Conservation (phyloP, 345 rosid species). For the Euclidium syriacum region DNA sequence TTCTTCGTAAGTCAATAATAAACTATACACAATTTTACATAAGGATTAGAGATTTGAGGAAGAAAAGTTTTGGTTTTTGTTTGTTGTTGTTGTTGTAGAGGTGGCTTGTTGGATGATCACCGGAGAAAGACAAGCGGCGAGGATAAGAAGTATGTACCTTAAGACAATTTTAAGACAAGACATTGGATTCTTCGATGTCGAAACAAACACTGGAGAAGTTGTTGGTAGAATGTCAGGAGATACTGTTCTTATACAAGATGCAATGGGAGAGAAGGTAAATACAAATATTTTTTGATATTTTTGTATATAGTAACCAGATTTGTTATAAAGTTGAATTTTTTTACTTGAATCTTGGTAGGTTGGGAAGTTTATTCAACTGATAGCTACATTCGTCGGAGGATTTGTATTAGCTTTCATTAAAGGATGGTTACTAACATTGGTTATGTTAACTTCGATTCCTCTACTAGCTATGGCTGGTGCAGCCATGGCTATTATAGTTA, state of each 20-base stretch:
- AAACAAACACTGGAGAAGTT: constrained; percentile 81
- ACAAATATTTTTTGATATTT: neutral
- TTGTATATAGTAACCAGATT: neutral
- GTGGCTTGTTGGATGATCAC: constrained; percentile 83
- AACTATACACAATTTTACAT: neutral
- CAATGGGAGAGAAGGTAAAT: constrained; percentile 87
- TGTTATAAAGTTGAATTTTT: neutral
- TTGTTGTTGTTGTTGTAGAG: constrained; percentile 42
- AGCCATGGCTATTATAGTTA: constrained; percentile 40
- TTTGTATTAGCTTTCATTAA: constrained; percentile 50
- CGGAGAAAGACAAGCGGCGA: constrained; percentile 73
- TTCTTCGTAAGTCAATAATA: constrained; percentile 82
- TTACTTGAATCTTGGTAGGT: constrained; percentile 40
- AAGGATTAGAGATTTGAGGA: neutral
- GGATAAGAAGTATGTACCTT: constrained; percentile 55
- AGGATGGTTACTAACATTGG: constrained; percentile 79
- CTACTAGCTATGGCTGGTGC: constrained; percentile 55
- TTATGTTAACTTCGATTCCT: constrained; percentile 61
- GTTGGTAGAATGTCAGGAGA: constrained; percentile 88
- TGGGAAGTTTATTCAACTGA: constrained; percentile 71
- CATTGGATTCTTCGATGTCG: constrained; percentile 63
- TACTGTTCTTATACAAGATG: constrained; percentile 81
- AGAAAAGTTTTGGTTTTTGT: neutral
- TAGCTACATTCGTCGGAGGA: constrained; percentile 65
- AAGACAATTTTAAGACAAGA: constrained; percentile 70